These are phyloP conservation scores for Irpex sp. DNA, from an alignment of 1,284 basidiomycete genomes.

Conservation along the genomic window DNA sequence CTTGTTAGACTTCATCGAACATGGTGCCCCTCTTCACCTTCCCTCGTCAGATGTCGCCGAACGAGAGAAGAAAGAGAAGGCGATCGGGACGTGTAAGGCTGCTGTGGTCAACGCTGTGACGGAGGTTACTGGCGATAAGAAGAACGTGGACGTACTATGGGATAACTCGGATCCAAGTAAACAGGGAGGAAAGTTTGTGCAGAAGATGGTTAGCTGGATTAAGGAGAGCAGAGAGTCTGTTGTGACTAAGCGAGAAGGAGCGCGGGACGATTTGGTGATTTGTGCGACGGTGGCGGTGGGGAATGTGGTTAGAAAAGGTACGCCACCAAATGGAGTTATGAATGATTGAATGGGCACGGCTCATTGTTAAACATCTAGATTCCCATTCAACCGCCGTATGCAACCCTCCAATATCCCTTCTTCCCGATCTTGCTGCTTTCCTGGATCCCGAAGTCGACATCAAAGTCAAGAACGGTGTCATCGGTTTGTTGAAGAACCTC, in stretches of 20 bases:
- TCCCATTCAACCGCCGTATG: constrained; percentile 60
- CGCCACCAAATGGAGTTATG: too few species aligned
- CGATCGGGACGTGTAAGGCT: constrained; percentile 79
- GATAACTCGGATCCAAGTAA: constrained; percentile 51
- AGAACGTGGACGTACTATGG: constrained; percentile 73
- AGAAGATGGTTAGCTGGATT: constrained; percentile 77
- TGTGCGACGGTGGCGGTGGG: constrained; percentile 82
- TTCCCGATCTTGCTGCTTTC: constrained; percentile 36
- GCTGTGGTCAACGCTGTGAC: constrained; percentile 83
- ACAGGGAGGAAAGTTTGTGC: constrained; percentile 71
- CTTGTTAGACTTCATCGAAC: constrained; percentile 72
- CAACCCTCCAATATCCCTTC: constrained; percentile 46
- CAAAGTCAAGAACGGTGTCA: constrained; percentile 80
- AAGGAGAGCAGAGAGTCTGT: constrained; percentile 38
- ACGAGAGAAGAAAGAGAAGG: constrained; percentile 52
- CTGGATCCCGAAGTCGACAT: constrained; percentile 51
- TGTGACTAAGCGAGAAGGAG: constrained; percentile 13
- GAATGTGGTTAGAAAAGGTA: constrained; percentile 78
- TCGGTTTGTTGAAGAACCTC: constrained; percentile 83
- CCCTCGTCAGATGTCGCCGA: constrained; percentile 45
- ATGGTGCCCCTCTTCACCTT: constrained; percentile 57
- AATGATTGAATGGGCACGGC: too few species aligned
- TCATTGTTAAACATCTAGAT: constrained; percentile 38
- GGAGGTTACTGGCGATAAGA: constrained; percentile 79
- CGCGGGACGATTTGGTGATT: constrained; percentile 75